Evolutionary conservation across 2,329 filamentous ascomycete genomes (phyloP).

Genomic region (Exophiala bonariae): DNA sequence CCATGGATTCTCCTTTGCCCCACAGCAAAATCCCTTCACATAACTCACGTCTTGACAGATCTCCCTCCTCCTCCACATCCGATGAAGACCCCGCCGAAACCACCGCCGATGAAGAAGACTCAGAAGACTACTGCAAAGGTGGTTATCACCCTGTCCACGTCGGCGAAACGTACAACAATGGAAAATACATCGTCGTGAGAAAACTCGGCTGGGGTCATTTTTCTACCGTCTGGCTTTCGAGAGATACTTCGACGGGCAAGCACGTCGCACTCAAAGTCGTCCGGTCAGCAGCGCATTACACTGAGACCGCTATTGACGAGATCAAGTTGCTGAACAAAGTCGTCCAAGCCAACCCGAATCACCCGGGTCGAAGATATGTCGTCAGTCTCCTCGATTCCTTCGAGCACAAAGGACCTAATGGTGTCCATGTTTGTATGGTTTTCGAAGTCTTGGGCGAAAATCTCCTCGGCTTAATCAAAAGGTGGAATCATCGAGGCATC

Average conservation of each 20-base stretch:
- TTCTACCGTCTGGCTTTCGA: conserved; percentile 86
- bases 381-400: conserved; percentile 96
- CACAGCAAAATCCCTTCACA: conserved; percentile 46
- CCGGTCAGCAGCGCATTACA: conserved; percentile 95
- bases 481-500: conserved; percentile 96
- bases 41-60: conserved; percentile 64
- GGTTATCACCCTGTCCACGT: conserved; percentile 95
- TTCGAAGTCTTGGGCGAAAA: conserved; percentile 98
- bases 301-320: conserved; percentile 97
- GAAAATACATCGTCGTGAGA: conserved; percentile 91
- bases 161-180: conserved; percentile 96
- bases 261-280: conserved; percentile 98
- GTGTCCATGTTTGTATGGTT: conserved; percentile 97
- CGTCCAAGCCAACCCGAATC: conserved; percentile 89
- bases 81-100: conserved; percentile 80
- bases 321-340: conserved; percentile 98
- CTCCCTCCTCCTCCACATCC: conserved; percentile 73
- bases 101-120: conserved; percentile 97
- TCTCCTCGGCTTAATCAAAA: conserved; percentile 90
- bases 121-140: conserved; percentile 98
- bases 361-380: conserved; percentile 91
- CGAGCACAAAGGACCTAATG: conserved; percentile 95
- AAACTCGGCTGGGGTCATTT: conserved; percentile 99
- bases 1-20: conserved; percentile 39
- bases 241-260: conserved; percentile 84